These are phyloP conservation scores for Malassezia brasiliensis DNA, from an alignment of 1,284 basidiomycete species.

Conservation along the genomic window DNA sequence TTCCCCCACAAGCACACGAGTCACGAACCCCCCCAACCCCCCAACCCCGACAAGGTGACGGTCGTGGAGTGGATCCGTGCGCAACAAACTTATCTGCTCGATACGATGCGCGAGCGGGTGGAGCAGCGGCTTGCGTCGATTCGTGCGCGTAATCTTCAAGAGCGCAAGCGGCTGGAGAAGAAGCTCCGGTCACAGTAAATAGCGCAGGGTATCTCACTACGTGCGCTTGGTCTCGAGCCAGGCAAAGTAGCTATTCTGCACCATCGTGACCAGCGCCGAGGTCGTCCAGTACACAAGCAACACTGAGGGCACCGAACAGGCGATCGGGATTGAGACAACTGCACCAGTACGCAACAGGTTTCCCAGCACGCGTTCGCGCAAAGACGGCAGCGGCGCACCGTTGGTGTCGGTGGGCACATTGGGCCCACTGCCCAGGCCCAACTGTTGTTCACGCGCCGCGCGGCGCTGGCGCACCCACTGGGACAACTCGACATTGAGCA, in stretches of 20 bases:
- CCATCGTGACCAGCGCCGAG: conserved; percentile 66
- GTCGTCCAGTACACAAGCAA: conserved; percentile 73
- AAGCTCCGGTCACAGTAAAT: conserved; percentile 10
- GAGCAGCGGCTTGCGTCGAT: conserved; percentile 6
- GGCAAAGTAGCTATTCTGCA: conserved; percentile 64
- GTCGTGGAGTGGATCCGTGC: conserved; percentile 14
- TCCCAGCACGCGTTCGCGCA: conserved; percentile 55
- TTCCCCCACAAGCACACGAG: conserved; percentile 13
- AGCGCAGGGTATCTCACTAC: not conserved
- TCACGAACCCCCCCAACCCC: not conserved
- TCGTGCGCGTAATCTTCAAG: conserved; percentile 6
- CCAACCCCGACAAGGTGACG: conserved; percentile 9
- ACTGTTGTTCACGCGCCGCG: conserved; percentile 10
- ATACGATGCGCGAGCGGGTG: conserved; percentile 15
- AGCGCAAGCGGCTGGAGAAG: conserved; percentile 9
- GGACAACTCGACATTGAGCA: conserved; percentile 37
- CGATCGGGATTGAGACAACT: conserved; percentile 64
- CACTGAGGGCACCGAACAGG: conserved; percentile 60
- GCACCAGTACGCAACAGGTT: conserved; percentile 58
- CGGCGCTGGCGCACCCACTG: conserved; percentile 27
- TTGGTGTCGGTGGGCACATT: not conserved
- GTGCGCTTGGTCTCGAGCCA: not conserved
- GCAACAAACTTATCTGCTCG: conserved; percentile 15
- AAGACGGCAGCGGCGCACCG: conserved; percentile 19
- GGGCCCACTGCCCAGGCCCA: conserved; percentile 12